These are phyloP conservation scores for Eremothecium coryli DNA, from an alignment of 1,139 yeast genomes.

Conservation along the genomic window DNA sequence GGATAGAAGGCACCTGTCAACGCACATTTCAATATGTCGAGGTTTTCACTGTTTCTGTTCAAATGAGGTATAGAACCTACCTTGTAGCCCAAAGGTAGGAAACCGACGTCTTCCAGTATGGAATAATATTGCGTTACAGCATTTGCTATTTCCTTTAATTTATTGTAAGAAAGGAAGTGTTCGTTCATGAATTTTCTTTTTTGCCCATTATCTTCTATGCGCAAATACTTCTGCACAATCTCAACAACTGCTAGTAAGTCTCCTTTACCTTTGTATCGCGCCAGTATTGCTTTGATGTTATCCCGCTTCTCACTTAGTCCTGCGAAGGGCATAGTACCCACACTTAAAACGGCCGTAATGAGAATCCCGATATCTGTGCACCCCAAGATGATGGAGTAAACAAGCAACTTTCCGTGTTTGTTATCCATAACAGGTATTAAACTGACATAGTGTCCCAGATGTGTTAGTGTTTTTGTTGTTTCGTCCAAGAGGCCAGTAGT, in stretches of 20 bases:
- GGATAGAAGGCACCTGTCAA: slow-evolving; percentile 80
- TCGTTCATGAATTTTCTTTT: slow-evolving; percentile 49
- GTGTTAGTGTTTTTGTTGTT: slow-evolving; percentile 47
- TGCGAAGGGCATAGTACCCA: slow-evolving; percentile 59
- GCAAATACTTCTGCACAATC: slow-evolving; percentile 45
- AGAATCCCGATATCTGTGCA: slow-evolving; percentile 69
- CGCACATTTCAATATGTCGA: slow-evolving; percentile 50
- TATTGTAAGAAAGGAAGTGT: slow-evolving; percentile 52
- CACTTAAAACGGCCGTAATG: slow-evolving; percentile 64
- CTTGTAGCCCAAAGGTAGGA: slow-evolving; percentile 46
- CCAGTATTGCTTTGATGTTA: slow-evolving; percentile 44
- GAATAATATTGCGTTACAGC: slow-evolving; percentile 60
- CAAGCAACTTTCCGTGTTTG: slow-evolving; percentile 70
- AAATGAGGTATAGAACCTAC: slow-evolving; percentile 19
- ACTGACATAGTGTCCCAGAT: slow-evolving; percentile 74
- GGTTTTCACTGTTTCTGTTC: slow-evolving; percentile 45
- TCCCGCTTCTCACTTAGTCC: slow-evolving; percentile 57
- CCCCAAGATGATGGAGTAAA: slow-evolving; percentile 74
- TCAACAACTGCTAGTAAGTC: slow-evolving; percentile 63
- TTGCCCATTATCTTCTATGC: slow-evolving; percentile 23
- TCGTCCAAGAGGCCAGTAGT: slow-evolving; percentile 64
- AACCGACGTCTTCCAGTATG: slow-evolving; percentile 66
- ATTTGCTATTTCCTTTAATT: slow-evolving; percentile 63
- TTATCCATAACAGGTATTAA: slow-evolving; percentile 74
- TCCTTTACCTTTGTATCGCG: slow-evolving; percentile 43